Conservation (phyloP, 2,329 filamentous ascomycete genomes). For the Neofusicoccum parvum region DNA sequence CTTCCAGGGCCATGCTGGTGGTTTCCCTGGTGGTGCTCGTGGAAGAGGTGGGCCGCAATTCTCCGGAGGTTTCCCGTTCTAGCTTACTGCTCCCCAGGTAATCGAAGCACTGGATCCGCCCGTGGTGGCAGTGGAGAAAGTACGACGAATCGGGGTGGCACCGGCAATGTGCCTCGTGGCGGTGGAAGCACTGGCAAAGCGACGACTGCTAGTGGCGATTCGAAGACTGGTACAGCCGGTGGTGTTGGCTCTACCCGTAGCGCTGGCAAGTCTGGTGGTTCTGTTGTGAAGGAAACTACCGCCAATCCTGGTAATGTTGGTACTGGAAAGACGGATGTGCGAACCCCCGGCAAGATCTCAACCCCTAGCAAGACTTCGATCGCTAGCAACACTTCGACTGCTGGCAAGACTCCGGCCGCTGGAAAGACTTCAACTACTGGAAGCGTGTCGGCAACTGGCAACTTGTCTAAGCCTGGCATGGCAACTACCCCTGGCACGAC, state of each 20-base stretch:
- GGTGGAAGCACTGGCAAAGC: slow-evolving; percentile 10
- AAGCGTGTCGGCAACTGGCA: neutral
- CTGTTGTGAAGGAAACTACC: neutral
- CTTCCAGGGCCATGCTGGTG: neutral
- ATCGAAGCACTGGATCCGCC: neutral
- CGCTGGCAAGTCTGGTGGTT: neutral
- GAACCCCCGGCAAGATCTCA: neutral
- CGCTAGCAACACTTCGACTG: neutral
- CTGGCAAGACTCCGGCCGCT: neutral
- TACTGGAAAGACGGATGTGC: neutral
- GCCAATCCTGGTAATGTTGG: neutral
- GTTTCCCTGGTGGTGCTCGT: neutral
- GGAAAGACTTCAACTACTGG: neutral
- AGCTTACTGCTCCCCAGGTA: slow-evolving; percentile 8
- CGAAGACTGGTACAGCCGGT: neutral
- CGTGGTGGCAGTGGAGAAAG: neutral
- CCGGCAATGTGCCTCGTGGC: slow-evolving; percentile 1
- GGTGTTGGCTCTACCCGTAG: neutral
- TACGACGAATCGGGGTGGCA: neutral
- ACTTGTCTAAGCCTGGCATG: neutral
- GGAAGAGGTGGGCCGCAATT: slow-evolving; percentile 12
- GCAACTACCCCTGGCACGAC: neutral
- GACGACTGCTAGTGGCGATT: neutral
- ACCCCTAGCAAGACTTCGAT: neutral
- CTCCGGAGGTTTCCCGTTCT: slow-evolving; percentile 18